These are phyloP conservation scores for Cucumis cinereus DNA, from an alignment of 306 rosid genomes.

Conservation along the genomic window DNA sequence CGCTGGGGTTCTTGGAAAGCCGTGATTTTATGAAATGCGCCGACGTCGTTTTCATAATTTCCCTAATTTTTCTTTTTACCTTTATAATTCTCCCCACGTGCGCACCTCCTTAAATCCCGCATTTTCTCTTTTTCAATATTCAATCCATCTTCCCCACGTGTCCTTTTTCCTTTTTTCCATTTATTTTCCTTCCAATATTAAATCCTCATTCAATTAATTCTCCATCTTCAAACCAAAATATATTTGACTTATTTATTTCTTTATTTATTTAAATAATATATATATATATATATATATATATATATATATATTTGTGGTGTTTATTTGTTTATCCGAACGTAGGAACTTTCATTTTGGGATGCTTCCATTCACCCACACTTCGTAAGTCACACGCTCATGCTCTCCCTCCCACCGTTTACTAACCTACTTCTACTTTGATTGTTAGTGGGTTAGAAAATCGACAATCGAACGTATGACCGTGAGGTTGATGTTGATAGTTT, in stretches of 20 bases:
- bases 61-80: neutral
- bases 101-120: neutral
- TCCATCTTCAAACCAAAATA: neutral
- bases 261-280: no score
- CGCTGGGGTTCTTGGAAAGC: neutral
- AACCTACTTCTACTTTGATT: no score
- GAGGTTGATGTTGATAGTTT: no score
- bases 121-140: neutral
- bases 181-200: neutral
- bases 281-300: no score
- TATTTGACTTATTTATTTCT: neutral
- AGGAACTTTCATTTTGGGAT: neutral
- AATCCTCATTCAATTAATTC: neutral
- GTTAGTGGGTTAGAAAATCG: no score
- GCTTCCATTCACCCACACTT: neutral
- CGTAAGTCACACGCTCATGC: neutral
- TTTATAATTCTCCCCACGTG: neutral
- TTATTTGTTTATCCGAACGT: neutral
- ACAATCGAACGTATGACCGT: no score
- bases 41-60: neutral
- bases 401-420: no score
- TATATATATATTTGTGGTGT: no score
- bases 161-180: neutral
- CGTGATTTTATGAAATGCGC: neutral
- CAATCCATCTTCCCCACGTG: neutral